Conservation (phyloP, 108 stramenopile species). For the Craspedostauros australis region DNA sequence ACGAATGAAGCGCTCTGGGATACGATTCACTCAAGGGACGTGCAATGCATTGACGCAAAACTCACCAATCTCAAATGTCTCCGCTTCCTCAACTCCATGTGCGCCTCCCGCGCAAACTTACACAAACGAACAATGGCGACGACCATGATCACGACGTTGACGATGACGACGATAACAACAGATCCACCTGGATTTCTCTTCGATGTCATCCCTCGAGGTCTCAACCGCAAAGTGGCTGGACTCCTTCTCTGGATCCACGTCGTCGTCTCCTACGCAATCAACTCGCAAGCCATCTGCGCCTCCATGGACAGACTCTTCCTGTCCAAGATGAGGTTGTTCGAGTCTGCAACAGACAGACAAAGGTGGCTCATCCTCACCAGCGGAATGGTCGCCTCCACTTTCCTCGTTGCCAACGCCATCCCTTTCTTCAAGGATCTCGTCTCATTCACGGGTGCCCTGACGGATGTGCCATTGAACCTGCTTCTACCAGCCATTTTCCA, state of each 20-base stretch:
- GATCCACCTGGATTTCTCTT: constrained; percentile 64
- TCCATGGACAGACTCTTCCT: constrained; percentile 38
- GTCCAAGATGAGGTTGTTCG: not conserved
- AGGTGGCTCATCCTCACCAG: constrained; percentile 41
- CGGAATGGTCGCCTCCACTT: constrained; percentile 33
- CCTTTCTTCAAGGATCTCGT: constrained; percentile 75
- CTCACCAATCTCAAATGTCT: no score
- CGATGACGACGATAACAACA: no score
- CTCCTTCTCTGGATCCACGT: constrained; percentile 63
- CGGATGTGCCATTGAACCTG: constrained; percentile 45
- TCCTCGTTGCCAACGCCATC: constrained; percentile 52
- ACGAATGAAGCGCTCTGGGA: no score
- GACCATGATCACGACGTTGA: no score
- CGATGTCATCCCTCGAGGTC: constrained; percentile 48
- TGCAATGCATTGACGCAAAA: no score
- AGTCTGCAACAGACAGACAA: not conserved
- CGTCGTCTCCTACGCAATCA: constrained; percentile 64
- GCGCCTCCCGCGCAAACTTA: no score
- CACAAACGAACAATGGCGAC: no score
- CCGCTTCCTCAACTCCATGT: no score
- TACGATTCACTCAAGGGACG: no score
- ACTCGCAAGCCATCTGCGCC: constrained; percentile 54
- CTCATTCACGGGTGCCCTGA: constrained; percentile 50
- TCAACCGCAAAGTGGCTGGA: constrained; percentile 38
- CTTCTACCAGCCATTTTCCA: constrained; percentile 46